Base-by-base conservation (phyloP, 2,329 filamentous ascomycete genomes). In the Paracorniculantispora psalliotae region DNA sequence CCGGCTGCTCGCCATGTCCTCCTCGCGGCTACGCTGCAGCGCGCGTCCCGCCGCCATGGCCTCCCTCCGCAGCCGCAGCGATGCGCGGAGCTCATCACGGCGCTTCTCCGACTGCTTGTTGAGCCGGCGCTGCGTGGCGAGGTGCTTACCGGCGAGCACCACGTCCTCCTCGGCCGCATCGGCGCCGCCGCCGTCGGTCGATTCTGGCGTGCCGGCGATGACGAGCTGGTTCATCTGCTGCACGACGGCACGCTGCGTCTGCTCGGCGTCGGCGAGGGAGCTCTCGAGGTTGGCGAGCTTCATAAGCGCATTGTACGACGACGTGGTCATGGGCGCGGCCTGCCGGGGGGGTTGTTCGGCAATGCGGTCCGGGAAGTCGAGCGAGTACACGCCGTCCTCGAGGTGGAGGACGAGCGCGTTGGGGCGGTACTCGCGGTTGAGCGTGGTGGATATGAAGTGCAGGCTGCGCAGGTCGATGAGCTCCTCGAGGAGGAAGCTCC, bases 401-500 rank as follows among this genome's bases (percentile, higher is more conserved):
- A 97, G 87, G 70, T 96, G 90, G 66, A 96, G 91, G 0, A 97
- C 75, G 25, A 97, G 79, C 61, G 89, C 91, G 67, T 97, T 97
- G 7, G 84, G 80, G 0, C 92, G 91, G 49, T 96, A 85, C 3
- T 86, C 84, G 37, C 90, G 85, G 63, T 88, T 79, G 23, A 80
- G 81, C 35, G 96, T 83, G 12, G 72, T 88, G 4, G 89, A 90
- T 60, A 97, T 82, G 70, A 90, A 96, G 65, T 92, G 89, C 54
- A 97, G 77, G 0, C 82, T 82, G 46, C 85, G 82, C 49, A 97
- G 74, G 65, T 91, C 85, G 56, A 96, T 75, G 7, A 81, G 76
- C 61, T 96, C 80, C 62, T 94, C 86, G 26, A 96, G 75, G 5
- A 97, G 75, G 53, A 90, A 79, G 28, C 66, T 69, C 81, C 75